Evolutionary conservation across 495 filamentous ascomycete genomes (phyloP), one percentile per base, ranked within the genome.

Genomic region (Xylaria sp.): DNA sequence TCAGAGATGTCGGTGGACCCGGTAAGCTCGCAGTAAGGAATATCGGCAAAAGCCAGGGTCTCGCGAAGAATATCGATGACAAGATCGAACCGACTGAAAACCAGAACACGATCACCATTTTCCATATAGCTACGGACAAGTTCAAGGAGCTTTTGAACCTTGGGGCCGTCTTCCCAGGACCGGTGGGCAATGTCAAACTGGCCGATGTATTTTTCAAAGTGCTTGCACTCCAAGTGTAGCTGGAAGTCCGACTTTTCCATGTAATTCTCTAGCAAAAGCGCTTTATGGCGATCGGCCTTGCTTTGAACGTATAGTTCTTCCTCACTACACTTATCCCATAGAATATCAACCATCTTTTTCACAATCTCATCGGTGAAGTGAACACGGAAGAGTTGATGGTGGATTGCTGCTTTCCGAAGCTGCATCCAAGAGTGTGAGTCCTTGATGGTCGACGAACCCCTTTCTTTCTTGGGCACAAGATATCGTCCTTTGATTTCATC

Each of bases 141-240:
- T 70, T 90, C 87, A 50, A 90, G 85, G 21, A 99, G 85, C 48
- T 91, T 89, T 66, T 90, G 85, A 41, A 98, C 89, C 77, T 99
- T 99, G 24, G 95, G 95, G n/a, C 90, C 91, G 70, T 97, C 89
- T 88, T 97, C 92, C 94, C 94, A 98, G 61, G 94, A 90, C 21
- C 90, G 79, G 61, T 91, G 87, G 43, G 91, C 88, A 46, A 98
- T 83, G 59, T 88, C 87, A 75, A 90, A 95, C 43, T 88, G 86
- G 0, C 85, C 83, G 58, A 99, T 88, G 21, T 90, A 92, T 14
- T 82, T 82, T 5, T 90, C 86, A 71, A 95, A 88, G 15, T 89
- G 87, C 8, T 86, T 73, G 72, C 95, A 97, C 83, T 95, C 92
- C 8, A 86, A 82, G 72, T 97, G 92, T 46, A 97, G 88, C 76